Conservation (phyloP, 148 eudicot species). For the Rhododendron vialii region DNA sequence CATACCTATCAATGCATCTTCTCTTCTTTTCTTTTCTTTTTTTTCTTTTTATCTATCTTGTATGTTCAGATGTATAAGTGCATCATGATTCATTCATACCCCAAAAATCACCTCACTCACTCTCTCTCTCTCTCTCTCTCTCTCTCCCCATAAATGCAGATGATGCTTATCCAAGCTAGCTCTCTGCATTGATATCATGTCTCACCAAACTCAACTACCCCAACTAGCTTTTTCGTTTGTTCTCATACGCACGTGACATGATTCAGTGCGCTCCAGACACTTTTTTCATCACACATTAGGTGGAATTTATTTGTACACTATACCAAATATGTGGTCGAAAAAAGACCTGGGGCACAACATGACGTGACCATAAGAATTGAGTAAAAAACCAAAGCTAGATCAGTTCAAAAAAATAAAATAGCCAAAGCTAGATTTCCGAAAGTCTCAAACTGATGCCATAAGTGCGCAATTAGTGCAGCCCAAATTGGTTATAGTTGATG, state of each 20-base stretch:
- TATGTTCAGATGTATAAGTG: background rate
- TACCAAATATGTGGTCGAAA: no score
- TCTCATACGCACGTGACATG: background rate
- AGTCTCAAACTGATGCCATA: background rate
- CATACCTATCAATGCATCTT: background rate
- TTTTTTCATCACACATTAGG: no score
- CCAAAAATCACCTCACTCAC: background rate
- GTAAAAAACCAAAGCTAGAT: no score
- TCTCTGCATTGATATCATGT: background rate
- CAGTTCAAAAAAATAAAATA: no score
- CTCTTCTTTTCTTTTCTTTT: background rate
- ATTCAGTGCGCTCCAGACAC: background rate
- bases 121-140: background rate
- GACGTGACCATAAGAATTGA: no score
- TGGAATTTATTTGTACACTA: background rate
- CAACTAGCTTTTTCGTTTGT: background rate
- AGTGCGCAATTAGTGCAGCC: background rate
- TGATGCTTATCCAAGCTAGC: constrained; percentile 6
- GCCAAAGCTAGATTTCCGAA: no score
- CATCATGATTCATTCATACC: background rate
- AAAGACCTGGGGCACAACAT: no score
- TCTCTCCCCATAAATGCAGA: background rate
- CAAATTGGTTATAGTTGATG: background rate
- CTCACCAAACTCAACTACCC: constrained; percentile 10
- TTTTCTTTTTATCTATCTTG: no score